Evolutionary conservation across 371 early-diverging fungal species (phyloP).

Genomic region (Apophysomyces sp.): DNA sequence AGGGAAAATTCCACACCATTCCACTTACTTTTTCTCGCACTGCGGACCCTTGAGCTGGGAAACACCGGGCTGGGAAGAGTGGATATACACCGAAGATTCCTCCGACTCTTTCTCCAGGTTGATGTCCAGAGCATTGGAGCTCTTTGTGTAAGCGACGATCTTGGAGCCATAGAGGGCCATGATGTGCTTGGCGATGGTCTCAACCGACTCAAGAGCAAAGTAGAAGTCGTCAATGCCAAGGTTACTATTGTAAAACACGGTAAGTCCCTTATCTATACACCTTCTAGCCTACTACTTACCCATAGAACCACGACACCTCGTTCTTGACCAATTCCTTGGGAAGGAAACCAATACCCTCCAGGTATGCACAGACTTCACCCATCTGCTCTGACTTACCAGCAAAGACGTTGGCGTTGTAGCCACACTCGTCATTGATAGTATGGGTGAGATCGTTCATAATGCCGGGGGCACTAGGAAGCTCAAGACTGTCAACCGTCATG

Average conservation of each 20-base stretch:
- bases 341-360: slow-evolving; percentile 87
- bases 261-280: no score
- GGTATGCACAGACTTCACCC: slow-evolving; percentile 77
- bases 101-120: slow-evolving; percentile 91
- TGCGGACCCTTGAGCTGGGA: slow-evolving; percentile 86
- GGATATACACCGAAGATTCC: slow-evolving; percentile 93
- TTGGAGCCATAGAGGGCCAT: slow-evolving; percentile 94
- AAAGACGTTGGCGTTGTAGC: slow-evolving; percentile 78
- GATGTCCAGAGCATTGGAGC: slow-evolving; percentile 82
- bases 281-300: no score
- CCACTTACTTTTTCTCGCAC: slow-evolving; percentile 75
- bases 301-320: slow-evolving; percentile 96
- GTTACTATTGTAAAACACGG: slow-evolving; percentile 53
- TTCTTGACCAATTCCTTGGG: slow-evolving; percentile 86
- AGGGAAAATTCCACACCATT: not conserved
- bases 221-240: slow-evolving; percentile 98
- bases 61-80: slow-evolving; percentile 93
- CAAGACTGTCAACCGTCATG: slow-evolving; percentile 3
- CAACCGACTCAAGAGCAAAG: slow-evolving; percentile 88
- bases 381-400: slow-evolving; percentile 92
- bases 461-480: slow-evolving; percentile 1
- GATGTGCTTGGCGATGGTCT: slow-evolving; percentile 94
- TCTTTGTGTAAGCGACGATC: slow-evolving; percentile 88
- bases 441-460: slow-evolving; percentile 12
- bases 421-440: slow-evolving; percentile 48